Evolutionary conservation across 192 early-diverging fungal genomes (phyloP).

Genomic region (Coemansia erecta): DNA sequence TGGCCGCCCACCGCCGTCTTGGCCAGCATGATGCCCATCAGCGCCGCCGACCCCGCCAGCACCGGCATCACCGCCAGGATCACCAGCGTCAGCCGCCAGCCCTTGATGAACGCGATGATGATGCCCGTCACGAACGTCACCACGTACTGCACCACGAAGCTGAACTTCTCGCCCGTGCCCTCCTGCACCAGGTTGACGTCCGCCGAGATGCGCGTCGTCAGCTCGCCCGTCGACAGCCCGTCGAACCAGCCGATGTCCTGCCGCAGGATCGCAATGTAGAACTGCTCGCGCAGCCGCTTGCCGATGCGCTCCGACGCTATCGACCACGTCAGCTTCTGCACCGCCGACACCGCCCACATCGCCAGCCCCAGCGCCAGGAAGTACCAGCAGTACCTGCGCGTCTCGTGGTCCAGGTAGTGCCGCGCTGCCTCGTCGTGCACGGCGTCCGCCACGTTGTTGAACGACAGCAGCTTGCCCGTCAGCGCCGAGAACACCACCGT

Average conservation of each 20-base stretch:
- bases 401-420: constrained; percentile 29
- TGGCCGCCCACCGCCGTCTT: constrained; percentile 52
- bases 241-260: constrained; percentile 92
- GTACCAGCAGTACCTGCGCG: constrained; percentile 47
- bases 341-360: constrained; percentile 17
- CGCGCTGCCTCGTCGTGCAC: constrained; percentile 5
- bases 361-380: constrained; percentile 31
- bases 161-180: constrained; percentile 83
- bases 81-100: constrained; percentile 82
- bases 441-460: constrained; percentile 6
- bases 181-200: constrained; percentile 88
- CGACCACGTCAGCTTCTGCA: constrained; percentile 24
- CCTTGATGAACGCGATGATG: constrained; percentile 73
- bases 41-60: constrained; percentile 55
- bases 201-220: constrained; percentile 82
- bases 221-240: constrained; percentile 68
- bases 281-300: constrained; percentile 71
- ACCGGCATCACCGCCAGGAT: constrained; percentile 75
- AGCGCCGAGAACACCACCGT: constrained; percentile 47
- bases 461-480: constrained; percentile 24
- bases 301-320: constrained; percentile 59
- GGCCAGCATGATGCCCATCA: constrained; percentile 60
- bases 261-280: constrained; percentile 74
- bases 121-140: constrained; percentile 73
- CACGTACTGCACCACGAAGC: constrained; percentile 62